These are phyloP conservation scores for Rhizopogon vesiculosus DNA, from an alignment of 768 basidiomycete genomes.

Conservation along the genomic window DNA sequence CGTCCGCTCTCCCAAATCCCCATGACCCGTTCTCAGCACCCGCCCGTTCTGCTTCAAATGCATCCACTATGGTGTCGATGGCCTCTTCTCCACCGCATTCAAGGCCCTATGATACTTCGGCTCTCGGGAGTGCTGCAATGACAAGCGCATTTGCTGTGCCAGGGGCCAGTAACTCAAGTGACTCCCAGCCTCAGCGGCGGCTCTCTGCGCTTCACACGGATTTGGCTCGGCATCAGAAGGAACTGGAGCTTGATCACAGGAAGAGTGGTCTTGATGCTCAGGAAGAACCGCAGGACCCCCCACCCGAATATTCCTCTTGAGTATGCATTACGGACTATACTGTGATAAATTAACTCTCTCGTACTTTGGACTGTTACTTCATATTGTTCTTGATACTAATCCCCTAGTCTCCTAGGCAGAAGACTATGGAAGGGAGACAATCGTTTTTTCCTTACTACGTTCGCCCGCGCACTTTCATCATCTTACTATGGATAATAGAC, in stretches of 20 bases:
- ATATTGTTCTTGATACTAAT: not conserved
- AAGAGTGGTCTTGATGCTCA: slow-evolving; percentile 5
- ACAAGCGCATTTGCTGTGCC: slow-evolving; percentile 72
- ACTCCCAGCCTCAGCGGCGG: not conserved
- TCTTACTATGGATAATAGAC: too few relatives aligned
- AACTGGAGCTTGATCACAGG: slow-evolving; percentile 5
- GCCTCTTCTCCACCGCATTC: not conserved
- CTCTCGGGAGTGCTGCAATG: not conserved
- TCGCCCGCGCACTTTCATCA: too few relatives aligned
- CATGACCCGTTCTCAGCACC: slow-evolving; percentile 6
- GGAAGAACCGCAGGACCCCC: slow-evolving; percentile 1
- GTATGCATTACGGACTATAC: not conserved
- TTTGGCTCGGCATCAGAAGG: slow-evolving; percentile 6
- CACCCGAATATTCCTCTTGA: slow-evolving; percentile 4
- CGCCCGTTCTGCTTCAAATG: not conserved
- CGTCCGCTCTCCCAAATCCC: slow-evolving; percentile 3
- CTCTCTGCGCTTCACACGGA: slow-evolving; percentile 6
- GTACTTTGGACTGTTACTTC: not conserved
- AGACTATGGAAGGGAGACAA: too few relatives aligned
- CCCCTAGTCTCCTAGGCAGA: too few relatives aligned
- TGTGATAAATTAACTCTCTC: not conserved
- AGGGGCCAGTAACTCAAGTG: slow-evolving; percentile 56
- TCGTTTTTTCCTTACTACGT: not conserved
- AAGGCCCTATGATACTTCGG: not conserved
- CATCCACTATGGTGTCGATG: not conserved